Percentiles rank a stretch among this genome's conserved stretches.
These are phyloP conservation scores for Suillus subaureus DNA, from an alignment of 768 basidiomycete species.

Conservation along the genomic window DNA sequence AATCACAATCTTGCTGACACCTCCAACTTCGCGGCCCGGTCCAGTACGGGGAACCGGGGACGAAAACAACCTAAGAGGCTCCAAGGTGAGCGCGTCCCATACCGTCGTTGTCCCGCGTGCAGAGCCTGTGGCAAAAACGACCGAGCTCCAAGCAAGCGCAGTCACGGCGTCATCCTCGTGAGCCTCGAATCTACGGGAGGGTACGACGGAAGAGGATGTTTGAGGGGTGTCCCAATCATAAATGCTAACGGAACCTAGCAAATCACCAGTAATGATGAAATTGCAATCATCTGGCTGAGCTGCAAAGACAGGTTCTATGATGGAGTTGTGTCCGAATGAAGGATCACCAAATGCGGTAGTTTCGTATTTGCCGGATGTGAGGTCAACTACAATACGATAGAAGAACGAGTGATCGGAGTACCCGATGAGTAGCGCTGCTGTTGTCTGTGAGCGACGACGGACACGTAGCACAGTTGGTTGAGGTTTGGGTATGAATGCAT, in stretches of 20 bases:
- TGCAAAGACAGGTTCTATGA: constrained; percentile 51
- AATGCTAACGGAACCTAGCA: constrained; percentile 62
- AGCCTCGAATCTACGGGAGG: constrained; percentile 58
- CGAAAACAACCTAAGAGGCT: constrained; percentile 54
- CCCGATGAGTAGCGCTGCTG: constrained; percentile 47
- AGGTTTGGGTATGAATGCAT: constrained; percentile 15
- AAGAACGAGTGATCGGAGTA: constrained; percentile 54
- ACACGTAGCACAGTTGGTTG: constrained; percentile 12
- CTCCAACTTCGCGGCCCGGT: constrained; percentile 39
- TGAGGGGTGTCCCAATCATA: constrained; percentile 49
- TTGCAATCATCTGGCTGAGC: constrained; percentile 37
- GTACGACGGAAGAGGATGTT: constrained; percentile 24
- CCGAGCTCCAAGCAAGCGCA: constrained; percentile 60
- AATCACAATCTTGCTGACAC: constrained; percentile 60
- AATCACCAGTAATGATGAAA: constrained; percentile 67
- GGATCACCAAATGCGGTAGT: constrained; percentile 52
- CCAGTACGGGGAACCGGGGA: constrained; percentile 43
- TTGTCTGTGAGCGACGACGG: constrained; percentile 9
- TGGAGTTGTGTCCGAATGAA: constrained; percentile 52
- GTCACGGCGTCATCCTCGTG: constrained; percentile 66
- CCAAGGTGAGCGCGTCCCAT: constrained; percentile 69
- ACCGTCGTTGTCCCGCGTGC: constrained; percentile 57
- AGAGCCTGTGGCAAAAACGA: constrained; percentile 69
- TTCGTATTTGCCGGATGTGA: constrained; percentile 29
- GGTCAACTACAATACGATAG: constrained; percentile 49